Base-by-base conservation (phyloP, 1,139 yeast genomes). In the Diutina catenulata region DNA sequence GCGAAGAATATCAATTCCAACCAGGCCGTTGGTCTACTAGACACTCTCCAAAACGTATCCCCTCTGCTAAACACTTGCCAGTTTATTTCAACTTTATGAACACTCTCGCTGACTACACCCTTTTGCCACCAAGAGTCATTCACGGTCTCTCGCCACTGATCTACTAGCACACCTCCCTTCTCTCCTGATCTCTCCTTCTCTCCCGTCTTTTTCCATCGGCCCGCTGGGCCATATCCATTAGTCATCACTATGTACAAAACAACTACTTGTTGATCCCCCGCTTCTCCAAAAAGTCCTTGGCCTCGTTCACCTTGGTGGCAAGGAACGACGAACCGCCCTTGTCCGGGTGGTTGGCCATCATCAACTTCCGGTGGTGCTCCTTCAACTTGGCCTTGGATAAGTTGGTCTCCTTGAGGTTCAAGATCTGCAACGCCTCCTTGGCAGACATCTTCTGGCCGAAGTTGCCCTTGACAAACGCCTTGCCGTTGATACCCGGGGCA, bases 241-340 rank as follows among this genome's bases (percentile, higher is more conserved):
- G n/a, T n/a, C n/a, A n/a, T n/a, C n/a, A 21, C 35, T 31, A 31
- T 31, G 21, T 31, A 31, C 35, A 31, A 13, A 13, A n/a, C 7
- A 5, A 9, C 11, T 26, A 62, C 52, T 63, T 63, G 47, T 61
- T 57, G 52, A 67, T 69, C 63, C 86, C 86, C 55, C 88, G 76
- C 63, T 86, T 87, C 49, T 84, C 94, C 54, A 91, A 68, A 55
- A 87, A 80, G 52, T 87, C 95, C 59, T 91, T 91, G 39, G 98
- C 97, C 62, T 91, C 97, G 57, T 91, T 91, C 48, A 91, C 87
- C 67, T 91, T 91, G 37, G 97, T 88, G 43, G 98, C 98, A 54
- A 91, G 59, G 52, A 76, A 88, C 28, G 97, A 91, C 15, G 95
- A 82, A 8, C 98, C 98, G 38, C 98, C 98, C 55, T 93, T 83